Percentiles rank a stretch among this genome's conserved stretches.
Evolutionary conservation across 1,139 yeast genomes (phyloP).

Genomic region (Debaryomyces nepalensis): DNA sequence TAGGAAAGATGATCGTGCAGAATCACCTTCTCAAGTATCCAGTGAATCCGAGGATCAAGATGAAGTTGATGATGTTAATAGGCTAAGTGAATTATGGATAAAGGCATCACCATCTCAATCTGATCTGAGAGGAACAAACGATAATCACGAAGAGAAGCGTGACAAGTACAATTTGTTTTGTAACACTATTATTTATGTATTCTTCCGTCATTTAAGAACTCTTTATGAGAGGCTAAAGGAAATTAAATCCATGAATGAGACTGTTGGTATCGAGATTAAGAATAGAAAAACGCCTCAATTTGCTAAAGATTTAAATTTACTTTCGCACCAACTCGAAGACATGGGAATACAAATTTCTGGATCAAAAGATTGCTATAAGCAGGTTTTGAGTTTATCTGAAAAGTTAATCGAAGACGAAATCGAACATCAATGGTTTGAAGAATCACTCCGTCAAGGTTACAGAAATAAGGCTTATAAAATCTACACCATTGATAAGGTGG

Average conservation of each 20-base stretch:
- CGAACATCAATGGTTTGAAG: conserved; percentile 96
- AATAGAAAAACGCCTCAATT: conserved; percentile 73
- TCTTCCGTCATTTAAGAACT: conserved; percentile 84
- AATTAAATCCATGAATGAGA: conserved; percentile 68
- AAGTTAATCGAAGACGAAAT: conserved; percentile 86
- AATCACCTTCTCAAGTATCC: conserved; percentile 34
- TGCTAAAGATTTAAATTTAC: conserved; percentile 84
- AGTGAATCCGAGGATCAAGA: conserved; percentile 44
- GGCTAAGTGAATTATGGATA: conserved; percentile 72
- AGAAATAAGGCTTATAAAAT: conserved; percentile 90
- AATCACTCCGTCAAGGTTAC: conserved; percentile 91
- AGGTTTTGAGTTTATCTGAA: conserved; percentile 72
- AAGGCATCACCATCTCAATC: conserved; percentile 45
- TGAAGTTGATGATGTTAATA: conserved; percentile 51
- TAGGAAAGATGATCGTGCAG: conserved; percentile 42
- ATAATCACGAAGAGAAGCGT: conserved; percentile 35
- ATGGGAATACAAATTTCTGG: conserved; percentile 76
- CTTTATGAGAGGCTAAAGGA: conserved; percentile 80
- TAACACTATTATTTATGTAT: conserved; percentile 89
- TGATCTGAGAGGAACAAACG: conserved; percentile 18
- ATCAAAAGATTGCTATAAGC: conserved; percentile 71
- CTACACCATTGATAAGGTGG: conserved; percentile 91
- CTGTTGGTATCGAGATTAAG: conserved; percentile 72
- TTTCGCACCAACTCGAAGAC: conserved; percentile 82
- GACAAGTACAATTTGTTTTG: conserved; percentile 78